Conservation (phyloP, 495 filamentous ascomycete species). For the Halenospora varia region DNA sequence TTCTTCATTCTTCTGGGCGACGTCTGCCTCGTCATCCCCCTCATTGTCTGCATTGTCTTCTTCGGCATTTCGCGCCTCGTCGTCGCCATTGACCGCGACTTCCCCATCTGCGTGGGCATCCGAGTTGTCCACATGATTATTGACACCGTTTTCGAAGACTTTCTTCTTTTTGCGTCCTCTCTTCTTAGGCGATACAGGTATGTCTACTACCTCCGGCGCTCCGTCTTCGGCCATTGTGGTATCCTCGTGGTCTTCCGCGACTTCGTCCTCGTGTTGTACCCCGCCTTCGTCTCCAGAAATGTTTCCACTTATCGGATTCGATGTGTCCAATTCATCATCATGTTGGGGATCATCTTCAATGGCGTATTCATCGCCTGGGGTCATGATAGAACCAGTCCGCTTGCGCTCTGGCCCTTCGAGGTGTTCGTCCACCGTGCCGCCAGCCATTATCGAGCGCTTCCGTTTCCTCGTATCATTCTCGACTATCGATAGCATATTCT, state of each 20-base stretch:
- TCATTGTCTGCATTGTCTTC: conserved; percentile 41
- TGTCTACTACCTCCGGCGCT: conserved; percentile 27
- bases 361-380: conserved; percentile 23
- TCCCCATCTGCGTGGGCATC: conserved; percentile 13
- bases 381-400: conserved; percentile 48
- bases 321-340: conserved; percentile 21
- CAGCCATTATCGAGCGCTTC: conserved; percentile 43
- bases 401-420: conserved; percentile 51
- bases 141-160: conserved; percentile 17
- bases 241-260: conserved; percentile 29
- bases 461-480: conserved; percentile 46
- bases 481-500: conserved; percentile 16
- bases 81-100: conserved; percentile 25
- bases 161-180: conserved; percentile 27
- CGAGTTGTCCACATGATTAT: conserved; percentile 4
- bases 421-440: conserved; percentile 30
- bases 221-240: conserved; percentile 32
- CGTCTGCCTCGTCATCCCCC: conserved; percentile 41
- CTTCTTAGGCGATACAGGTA: conserved; percentile 20
- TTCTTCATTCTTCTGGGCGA: conserved; percentile 60
- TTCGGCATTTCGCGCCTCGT: conserved; percentile 27
- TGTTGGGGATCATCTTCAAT: conserved; percentile 23
- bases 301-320: conserved; percentile 24
- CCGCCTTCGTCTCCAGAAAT: conserved; percentile 28
- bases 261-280: conserved; percentile 29